Percentiles rank a stretch among this genome's conserved stretches.
phyloP scores from a whole-genome alignment of 352 stramenopile genomes.

The Globisporangium solare region DNA sequence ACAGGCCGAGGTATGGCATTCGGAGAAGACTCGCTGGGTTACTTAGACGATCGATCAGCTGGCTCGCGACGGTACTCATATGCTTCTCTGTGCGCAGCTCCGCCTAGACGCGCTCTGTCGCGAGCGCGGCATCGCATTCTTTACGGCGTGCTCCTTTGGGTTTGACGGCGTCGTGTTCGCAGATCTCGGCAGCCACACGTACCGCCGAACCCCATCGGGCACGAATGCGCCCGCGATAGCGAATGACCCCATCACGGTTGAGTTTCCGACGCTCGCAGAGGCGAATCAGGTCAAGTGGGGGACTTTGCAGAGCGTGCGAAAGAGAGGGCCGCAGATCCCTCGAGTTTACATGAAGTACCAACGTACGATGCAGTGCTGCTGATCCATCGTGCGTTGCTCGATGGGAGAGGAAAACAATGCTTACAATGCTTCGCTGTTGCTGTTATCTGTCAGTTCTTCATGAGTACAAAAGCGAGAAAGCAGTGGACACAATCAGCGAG shows the following conservation, averaged over 20 bases:
- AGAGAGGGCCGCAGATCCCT: slow-evolving; percentile 67
- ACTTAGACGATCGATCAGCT: background rate
- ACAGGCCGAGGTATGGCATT: slow-evolving; percentile 27
- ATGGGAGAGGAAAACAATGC: background rate
- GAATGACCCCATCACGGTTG: slow-evolving; percentile 31
- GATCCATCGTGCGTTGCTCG: background rate
- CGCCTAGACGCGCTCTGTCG: slow-evolving; percentile 59
- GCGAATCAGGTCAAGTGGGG: slow-evolving; percentile 53
- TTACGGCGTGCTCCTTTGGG: slow-evolving; percentile 68
- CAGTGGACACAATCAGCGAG: slow-evolving; percentile 6
- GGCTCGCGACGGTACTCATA: background rate
- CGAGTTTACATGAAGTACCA: slow-evolving; percentile 76
- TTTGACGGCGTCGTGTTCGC: slow-evolving; percentile 77
- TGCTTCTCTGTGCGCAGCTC: slow-evolving; percentile 21
- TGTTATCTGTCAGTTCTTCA: slow-evolving; percentile 45
- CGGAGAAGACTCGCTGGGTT: background rate
- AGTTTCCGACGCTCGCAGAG: slow-evolving; percentile 53
- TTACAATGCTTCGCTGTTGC: background rate
- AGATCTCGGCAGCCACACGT: slow-evolving; percentile 68
- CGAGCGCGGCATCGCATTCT: slow-evolving; percentile 58
- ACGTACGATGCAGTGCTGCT: slow-evolving; percentile 27
- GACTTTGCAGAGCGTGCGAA: slow-evolving; percentile 58
- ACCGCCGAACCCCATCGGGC: slow-evolving; percentile 34
- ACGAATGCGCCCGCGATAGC: slow-evolving; percentile 16
- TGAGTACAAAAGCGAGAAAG: slow-evolving; percentile 34